Evolutionary conservation across 176 grass and related monocot genomes (phyloP).

Genomic region (Musa beccarii): DNA sequence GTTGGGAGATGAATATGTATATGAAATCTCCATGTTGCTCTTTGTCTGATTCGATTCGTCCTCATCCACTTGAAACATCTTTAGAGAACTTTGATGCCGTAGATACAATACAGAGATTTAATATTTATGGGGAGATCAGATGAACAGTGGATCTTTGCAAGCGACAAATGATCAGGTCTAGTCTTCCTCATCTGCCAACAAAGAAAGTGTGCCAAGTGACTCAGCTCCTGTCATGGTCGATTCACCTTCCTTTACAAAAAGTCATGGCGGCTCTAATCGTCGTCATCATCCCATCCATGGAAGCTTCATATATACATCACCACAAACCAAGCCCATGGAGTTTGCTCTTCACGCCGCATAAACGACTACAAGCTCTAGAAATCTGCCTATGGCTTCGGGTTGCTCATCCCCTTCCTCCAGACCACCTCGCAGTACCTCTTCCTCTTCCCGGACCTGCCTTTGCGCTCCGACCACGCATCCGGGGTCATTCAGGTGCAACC

Average conservation of each 20-base stretch:
- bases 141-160: too few relatives aligned
- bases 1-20: too few relatives aligned
- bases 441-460: conserved; percentile 1
- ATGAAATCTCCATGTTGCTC: too few relatives aligned
- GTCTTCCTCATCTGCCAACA: conserved; percentile 6
- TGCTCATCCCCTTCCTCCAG: not conserved
- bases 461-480: conserved; percentile 16
- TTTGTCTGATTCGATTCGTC: too few relatives aligned
- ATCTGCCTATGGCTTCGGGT: not conserved
- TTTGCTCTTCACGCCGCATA: not conserved
- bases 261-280: not conserved
- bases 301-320: not conserved
- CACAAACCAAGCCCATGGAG: not conserved
- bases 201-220: not conserved
- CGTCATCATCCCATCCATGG: not conserved
- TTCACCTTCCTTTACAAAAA: not conserved
- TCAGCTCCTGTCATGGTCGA: not conserved
- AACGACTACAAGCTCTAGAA: not conserved
- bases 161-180: too few relatives aligned
- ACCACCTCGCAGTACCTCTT: not conserved
- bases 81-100: too few relatives aligned
- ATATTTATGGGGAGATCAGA: too few relatives aligned
- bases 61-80: too few relatives aligned
- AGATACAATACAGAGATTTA: too few relatives aligned
- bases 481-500: conserved; percentile 8